phyloP scores from a whole-genome alignment of 2,329 filamentous ascomycete genomes.

The Biscogniauxia marginata region DNA sequence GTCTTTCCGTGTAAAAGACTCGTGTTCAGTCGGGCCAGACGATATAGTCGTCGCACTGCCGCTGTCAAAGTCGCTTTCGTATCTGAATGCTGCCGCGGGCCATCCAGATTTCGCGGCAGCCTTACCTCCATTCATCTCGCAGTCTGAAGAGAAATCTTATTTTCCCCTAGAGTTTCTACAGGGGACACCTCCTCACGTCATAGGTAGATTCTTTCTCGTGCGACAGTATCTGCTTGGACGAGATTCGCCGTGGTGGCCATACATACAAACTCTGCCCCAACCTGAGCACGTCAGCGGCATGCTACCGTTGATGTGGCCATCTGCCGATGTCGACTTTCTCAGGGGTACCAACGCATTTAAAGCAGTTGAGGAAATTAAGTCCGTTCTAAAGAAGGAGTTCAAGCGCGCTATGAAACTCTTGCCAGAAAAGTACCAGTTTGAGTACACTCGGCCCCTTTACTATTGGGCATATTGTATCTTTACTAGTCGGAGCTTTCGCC shows the following conservation, averaged over 20 bases:
- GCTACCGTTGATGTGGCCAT: slow-evolving; percentile 64
- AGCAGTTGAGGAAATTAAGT: slow-evolving; percentile 41
- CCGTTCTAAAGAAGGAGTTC: slow-evolving; percentile 46
- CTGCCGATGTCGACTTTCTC: slow-evolving; percentile 57
- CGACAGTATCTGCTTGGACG: slow-evolving; percentile 61
- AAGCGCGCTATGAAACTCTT: slow-evolving; percentile 42
- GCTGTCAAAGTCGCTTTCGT: slow-evolving; percentile 55
- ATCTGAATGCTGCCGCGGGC: slow-evolving; percentile 50
- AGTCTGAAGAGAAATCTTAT: slow-evolving; percentile 11
- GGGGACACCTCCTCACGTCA: slow-evolving; percentile 53
- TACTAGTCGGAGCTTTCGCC: slow-evolving; percentile 63
- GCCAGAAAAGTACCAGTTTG: slow-evolving; percentile 29
- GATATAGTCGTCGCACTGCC: slow-evolving; percentile 53
- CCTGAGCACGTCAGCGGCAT: slow-evolving; percentile 51
- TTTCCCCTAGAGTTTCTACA: slow-evolving; percentile 53
- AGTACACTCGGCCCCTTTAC: slow-evolving; percentile 52
- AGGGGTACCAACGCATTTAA: slow-evolving; percentile 32
- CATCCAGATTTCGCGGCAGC: slow-evolving; percentile 26
- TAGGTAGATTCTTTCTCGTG: slow-evolving; percentile 67
- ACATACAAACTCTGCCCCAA: slow-evolving; percentile 64
- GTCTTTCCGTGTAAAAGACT: slow-evolving; percentile 51
- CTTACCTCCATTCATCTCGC: slow-evolving; percentile 7
- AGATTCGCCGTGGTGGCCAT: slow-evolving; percentile 66
- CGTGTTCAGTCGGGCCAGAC: slow-evolving; percentile 30
- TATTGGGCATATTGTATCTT: slow-evolving; percentile 66